Evolutionary conservation across 2,329 filamentous ascomycete species (phyloP), one percentile per base, ranked within the genome.

Genomic region (Fusarium acutatum): DNA sequence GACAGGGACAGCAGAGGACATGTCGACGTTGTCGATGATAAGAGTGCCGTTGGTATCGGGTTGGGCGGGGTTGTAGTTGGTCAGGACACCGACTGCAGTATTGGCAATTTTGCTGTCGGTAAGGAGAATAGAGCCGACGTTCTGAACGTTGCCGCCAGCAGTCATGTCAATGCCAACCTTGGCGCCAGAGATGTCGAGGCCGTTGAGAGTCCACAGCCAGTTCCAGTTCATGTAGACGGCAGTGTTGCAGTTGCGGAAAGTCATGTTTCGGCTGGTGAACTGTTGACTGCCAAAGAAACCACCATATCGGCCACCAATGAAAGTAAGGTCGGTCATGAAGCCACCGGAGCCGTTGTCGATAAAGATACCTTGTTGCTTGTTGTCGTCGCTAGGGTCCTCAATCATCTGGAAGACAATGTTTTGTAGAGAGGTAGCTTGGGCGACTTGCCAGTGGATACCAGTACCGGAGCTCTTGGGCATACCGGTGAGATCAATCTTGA

Each of bases 191-290:
- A 97, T 93, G 50, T 84, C 88, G 41, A 97, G 76, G 40, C 89
- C 92, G 80, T 96, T 94, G 83, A 96, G 90, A 49, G 92, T 90
- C 92, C 93, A 97, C 24, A 91, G 86, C 94, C 94, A 97, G 84
- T 96, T 94, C 94, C 94, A 97, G 86, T 95, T 95, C 91, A 96
- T 93, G 84, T 89, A 94, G 72, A 97, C 90, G 70, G 93, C 94
- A 5, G 94, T 97, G 79, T 94, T 88, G 85, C 93, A 95, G 81
- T 89, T 88, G 81, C 93, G 94, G 87, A 97, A 97, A 40, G 88
- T 92, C 80, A 96, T 79, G 83, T 97, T 96, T 75, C 94, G 92
- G 34, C 91, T 92, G 43, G 94, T 96, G 83, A 96, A 96, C 83
- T 97, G 94, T 84, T 97, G 94, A 83, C 91, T 95, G 56, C 94